Base-by-base conservation (phyloP, 2,329 filamentous ascomycete genomes). In the Colletotrichum sp. region DNA sequence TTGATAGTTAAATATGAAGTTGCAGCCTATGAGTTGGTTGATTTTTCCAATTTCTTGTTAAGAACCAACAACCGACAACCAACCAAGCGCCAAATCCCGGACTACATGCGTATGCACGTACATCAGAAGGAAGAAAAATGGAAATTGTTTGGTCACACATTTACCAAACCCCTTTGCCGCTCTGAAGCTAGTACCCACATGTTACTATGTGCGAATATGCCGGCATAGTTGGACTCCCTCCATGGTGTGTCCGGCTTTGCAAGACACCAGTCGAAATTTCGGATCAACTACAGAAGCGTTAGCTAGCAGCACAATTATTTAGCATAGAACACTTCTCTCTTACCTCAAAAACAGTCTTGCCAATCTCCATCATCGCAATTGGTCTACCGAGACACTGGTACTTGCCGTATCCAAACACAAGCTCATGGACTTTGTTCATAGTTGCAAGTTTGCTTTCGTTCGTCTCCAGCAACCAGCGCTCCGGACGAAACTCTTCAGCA, bases 401-500 rank as follows among this genome's bases (percentile, higher is more conserved):
- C 48, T 83, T 84, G 0, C 88, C 88, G 28, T 84, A 82, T 1
- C 87, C 87, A 75, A 90, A 90, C 16, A 87, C 80, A 5, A 86
- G 81, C 39, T 89, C 88, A 22, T 86, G 75, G 0, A 84, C 85
- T 1, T 79, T 79, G 25, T 82, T 78, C 83, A 88, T 88, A 0
- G 77, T 78, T 32, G 75, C 81, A 19, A 85, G 76, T 48, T 83
- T 80, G 0, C 81, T 81, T 2, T 78, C 78, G 1, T 82, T 80
- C 6, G 80, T 81, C 11, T 73, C 75, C 2, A 93, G 82, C 88
- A 93, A 82, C 84, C 91, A 92, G 28, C 91, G 82, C 79, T 93
- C 91, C 0, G 91, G 91, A 5, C 88, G 82, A 79, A 90, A 94
- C 0, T 80, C 80, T 59, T 92, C 87, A 0, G 89, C 87, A 77